Base-by-base conservation (phyloP, 805 yeast genomes). In the Cyberlindnera samutprakarnensis region DNA sequence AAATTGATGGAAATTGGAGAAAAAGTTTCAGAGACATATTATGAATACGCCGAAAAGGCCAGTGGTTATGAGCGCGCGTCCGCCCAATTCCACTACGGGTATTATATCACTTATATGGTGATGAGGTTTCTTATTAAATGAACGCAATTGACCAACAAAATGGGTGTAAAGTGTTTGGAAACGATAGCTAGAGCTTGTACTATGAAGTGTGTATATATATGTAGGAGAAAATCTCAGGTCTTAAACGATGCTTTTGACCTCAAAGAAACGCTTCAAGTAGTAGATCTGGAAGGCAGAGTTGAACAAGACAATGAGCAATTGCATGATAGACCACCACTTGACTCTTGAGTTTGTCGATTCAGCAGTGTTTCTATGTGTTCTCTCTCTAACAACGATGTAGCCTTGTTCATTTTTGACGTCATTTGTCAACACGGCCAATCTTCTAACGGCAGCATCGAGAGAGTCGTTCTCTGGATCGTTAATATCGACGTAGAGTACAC, bases 311-410 rank as follows among this genome's bases (percentile, higher is more conserved):
- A 92, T 88, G 32, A 78, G 49, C 42, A 92, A 66, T 66, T 90
- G 98, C 70, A 88, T 81, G 20, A 85, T 69, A 18, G 95, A 84
- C 98, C 98, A 90, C 85, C 94, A 92, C 61, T 90, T 90, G 44
- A 90, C 97, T 51, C 98, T 77, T 34, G 92, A 80, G 61, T 90
- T 90, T 28, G 98, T 90, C 16, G 95, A 83, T 63, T 90, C 98
- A 6, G 98, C 97, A 8, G 98, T 90, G 64, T 90, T 92, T 73
- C 98, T 82, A 60, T 90, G 98, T 12, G 94, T 83, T 65, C 96
- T 81, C 63, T 90, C 98, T 62, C 98, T 78, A 39, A 90, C 87
- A 29, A 88, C 94, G 48, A 92, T 78, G 61, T 92, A 92, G 48
- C 84, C 74, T 44, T 66, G 94, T 62, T 92, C 98, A 47, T 87